Base-by-base conservation (phyloP, 441 rosid genomes). In the Pelargonium cotyledonis region DNA sequence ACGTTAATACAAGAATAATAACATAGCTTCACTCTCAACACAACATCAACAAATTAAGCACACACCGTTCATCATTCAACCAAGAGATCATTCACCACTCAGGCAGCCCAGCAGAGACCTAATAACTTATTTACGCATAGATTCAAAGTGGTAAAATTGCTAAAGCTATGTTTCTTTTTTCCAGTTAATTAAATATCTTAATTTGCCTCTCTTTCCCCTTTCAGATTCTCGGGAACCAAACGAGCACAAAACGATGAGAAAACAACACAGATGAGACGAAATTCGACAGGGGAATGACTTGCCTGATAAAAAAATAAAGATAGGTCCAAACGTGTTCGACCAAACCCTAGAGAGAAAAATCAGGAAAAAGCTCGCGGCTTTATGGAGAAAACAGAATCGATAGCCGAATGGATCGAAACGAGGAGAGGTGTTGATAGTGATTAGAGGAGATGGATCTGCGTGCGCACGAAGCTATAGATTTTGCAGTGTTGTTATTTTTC, bases 251-350 rank as follows among this genome's bases (percentile, higher is more conserved):
- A 8, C 12, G 62, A 57, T 57, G 62, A 57, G 18, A 57, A 47
- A 12, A 3, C 21, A 57, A 57, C 15, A 57, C 62, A 57, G 62
- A 6, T 18, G 29, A 57, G 26, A 57, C 26, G 62, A 16, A 57
- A 57, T 18, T 57, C 26, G 62, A 57, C 29, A 57, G 62, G 18
- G 62, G 19, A 57, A 57, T 57, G 62, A 23, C 62, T 57, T 57
- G 62, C 62, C 62, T 57, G 62, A 16, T 10, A 57, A 57, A 18
- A 2, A 57, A 57, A 57, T 8, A 2, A 57, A 21, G 0, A 57
- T 18, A 23, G 62, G 62, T 23, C 41, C 41, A 38, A 38, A 38
- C 41, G 41, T 38, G 41, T 38, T 57, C 62, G 62, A 57, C 62
- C 23, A 57, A 57, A 57, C 62, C 62, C 62, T 57, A 57, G 19